Evolutionary conservation across 345 rosid genomes (phyloP), one percentile per base, ranked within the genome.

Genomic region (Luvunga scandens): DNA sequence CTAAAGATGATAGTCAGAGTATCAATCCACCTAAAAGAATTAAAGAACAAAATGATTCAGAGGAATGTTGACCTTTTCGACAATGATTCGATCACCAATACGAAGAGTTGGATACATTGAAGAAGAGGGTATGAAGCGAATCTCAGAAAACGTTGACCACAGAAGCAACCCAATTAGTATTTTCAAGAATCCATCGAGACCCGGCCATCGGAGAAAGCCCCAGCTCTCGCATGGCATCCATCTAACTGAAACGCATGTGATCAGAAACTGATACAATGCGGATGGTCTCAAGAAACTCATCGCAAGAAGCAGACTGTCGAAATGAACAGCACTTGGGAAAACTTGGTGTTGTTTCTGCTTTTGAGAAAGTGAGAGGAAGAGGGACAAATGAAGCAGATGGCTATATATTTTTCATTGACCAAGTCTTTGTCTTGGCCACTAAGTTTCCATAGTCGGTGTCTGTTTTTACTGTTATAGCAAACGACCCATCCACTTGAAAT

Each of bases 161-260:
- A 84, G 66, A 79, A 86, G 86, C 14, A 75, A 27, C 39, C 80
- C 10, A 70, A 84, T 69, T 6, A 83, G 21, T 50, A 80, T 69
- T 50, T 83, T 81, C 36, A 85, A 62, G 56, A 75, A 61, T 22
- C 86, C 86, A 69, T 85, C 88, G 38, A 81, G 34, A 25, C 85
- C 88, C 9, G 90, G 86, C 85, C 88, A 83, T 34, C 84, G 81
- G 21, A 83, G 86, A 75, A 85, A 83, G 19, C 81, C 86, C 83
- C 79, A 81, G 73, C 78, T 87, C 80, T 85, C 88, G 79, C 87
- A 82, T 10, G 84, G 90, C 86, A 85, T 78, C 90, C 90, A 85
- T 76, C 39, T 70, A 5, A 68, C 45, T 0, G 82, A 85, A 56
- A 78, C 21, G 62, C 10, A 62, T 4, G 75, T 75, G 36, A 67